Percentiles rank a stretch among this genome's conserved stretches.
Conservation (phyloP, 2,329 filamentous ascomycete genomes). For the Ophiocordyceps polyrhachis-furcata region DNA sequence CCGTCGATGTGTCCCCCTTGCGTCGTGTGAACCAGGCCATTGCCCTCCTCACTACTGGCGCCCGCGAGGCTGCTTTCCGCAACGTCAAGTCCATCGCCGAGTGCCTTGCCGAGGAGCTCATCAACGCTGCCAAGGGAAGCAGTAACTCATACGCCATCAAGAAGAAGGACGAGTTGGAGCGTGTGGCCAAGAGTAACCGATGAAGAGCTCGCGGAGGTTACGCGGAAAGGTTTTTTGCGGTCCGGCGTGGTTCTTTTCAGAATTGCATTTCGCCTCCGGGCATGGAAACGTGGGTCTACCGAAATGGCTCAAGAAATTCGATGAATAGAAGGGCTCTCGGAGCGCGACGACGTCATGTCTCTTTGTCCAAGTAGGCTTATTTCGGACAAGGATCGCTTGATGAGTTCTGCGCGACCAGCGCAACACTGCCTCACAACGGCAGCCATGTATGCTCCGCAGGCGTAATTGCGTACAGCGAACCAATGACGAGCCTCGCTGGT, state of each 20-base stretch:
- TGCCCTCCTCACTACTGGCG: constrained; percentile 94
- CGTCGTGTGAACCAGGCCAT: constrained; percentile 99
- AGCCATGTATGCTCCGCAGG: neutral
- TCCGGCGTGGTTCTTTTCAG: constrained; percentile 26
- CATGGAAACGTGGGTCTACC: constrained; percentile 26
- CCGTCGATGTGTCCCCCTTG: constrained; percentile 98
- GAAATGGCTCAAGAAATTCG: constrained; percentile 23
- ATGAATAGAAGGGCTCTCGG: constrained; percentile 23
- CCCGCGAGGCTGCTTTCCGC: constrained; percentile 96
- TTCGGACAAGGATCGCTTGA: neutral
- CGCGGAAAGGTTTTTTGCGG: constrained; percentile 18
- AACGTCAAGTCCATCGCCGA: constrained; percentile 99
- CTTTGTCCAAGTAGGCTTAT: neutral
- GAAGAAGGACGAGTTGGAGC: constrained; percentile 99
- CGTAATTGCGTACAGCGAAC: neutral
- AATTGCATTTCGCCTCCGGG: constrained; percentile 28
- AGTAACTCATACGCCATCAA: constrained; percentile 99
- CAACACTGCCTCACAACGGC: neutral
- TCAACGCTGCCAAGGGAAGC: constrained; percentile 99
- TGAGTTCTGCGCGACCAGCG: neutral
- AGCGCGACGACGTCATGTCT: constrained; percentile 13
- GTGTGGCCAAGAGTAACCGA: constrained; percentile 99
- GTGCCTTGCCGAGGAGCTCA: constrained; percentile 98
- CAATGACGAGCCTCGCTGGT: constrained; percentile 10
- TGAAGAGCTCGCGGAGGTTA: constrained; percentile 33